These are phyloP conservation scores for Inga oerstediana DNA, from an alignment of 306 rosid genomes.

Conservation along the genomic window DNA sequence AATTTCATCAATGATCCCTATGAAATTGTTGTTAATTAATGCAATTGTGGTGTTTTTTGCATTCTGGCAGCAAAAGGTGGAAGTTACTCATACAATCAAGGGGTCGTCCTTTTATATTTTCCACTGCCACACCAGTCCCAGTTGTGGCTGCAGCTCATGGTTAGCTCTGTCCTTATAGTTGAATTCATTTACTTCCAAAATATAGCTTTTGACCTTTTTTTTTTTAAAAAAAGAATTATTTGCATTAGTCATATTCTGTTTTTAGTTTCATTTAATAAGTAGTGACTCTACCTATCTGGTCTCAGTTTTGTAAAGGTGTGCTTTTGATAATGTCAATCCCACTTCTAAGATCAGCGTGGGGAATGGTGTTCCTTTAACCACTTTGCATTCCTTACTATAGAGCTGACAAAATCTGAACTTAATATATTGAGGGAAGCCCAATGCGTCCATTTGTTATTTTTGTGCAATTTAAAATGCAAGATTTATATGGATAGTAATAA, in stretches of 20 bases:
- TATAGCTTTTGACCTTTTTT: not conserved
- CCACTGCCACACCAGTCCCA: slow-evolving; percentile 82
- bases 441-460: slow-evolving; percentile 9
- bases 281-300: not conserved
- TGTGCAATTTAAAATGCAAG: slow-evolving; percentile 2
- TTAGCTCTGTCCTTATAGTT: slow-evolving; percentile 33
- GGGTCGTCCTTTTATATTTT: slow-evolving; percentile 93
- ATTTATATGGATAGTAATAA: not conserved
- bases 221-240: not conserved
- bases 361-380: not conserved
- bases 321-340: slow-evolving; percentile 18
- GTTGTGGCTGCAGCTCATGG: slow-evolving; percentile 90
- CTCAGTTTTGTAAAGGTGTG: not conserved
- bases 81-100: slow-evolving; percentile 89
- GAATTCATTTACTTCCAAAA: slow-evolving; percentile 19
- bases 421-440: slow-evolving; percentile 1
- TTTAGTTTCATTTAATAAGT: slow-evolving; percentile 9
- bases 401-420: not conserved
- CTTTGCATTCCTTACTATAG: slow-evolving; percentile 6
- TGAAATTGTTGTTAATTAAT: not conserved
- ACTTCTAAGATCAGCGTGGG: slow-evolving; percentile 1
- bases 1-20: not conserved
- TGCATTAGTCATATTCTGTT: not conserved
- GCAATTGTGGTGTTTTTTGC: slow-evolving; percentile 32
- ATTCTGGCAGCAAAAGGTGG: slow-evolving; percentile 74